A percentile compares a stretch with the other conserved stretches of the same genome.
Conservation (phyloP, 257 asterid genomes). For the Gynochthodes officinalis region DNA sequence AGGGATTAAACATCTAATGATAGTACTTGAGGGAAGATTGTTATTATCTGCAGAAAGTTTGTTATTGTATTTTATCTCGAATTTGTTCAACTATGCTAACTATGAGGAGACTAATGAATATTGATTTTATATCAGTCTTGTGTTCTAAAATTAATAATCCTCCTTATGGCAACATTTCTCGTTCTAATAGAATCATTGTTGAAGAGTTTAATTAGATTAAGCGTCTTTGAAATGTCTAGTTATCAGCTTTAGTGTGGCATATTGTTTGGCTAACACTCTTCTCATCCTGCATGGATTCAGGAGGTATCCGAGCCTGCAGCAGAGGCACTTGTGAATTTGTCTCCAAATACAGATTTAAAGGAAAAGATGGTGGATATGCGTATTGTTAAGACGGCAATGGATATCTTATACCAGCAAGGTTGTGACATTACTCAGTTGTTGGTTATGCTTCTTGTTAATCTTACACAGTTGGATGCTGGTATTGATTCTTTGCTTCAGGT, state of each 20-base stretch:
- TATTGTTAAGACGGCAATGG: constrained; percentile 54
- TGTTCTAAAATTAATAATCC: too few species aligned
- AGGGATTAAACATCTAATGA: too few species aligned
- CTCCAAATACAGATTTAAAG: too few species aligned
- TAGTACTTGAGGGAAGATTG: too few species aligned
- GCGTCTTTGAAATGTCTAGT: not conserved
- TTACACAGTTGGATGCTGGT: too few species aligned
- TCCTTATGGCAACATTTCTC: too few species aligned
- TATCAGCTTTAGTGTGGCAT: not conserved
- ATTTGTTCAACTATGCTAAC: too few species aligned
- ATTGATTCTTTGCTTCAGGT: constrained; percentile 89
- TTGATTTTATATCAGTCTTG: too few species aligned
- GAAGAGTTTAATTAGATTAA: not conserved
- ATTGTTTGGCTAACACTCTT: not conserved
- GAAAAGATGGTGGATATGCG: constrained; percentile 60
- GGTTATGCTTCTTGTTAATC: constrained; percentile 85
- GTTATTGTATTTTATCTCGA: too few species aligned
- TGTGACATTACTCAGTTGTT: constrained; percentile 56
- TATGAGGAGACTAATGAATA: too few species aligned
- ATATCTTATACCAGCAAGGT: constrained; percentile 52
- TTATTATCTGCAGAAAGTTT: too few species aligned
- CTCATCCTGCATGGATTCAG: constrained; percentile 32
- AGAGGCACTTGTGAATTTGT: constrained; percentile 83
- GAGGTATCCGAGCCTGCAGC: constrained; percentile 91
- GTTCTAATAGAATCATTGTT: too few species aligned